Conservation (phyloP, 345 rosid genomes). For the Noccaea caerulescens region DNA sequence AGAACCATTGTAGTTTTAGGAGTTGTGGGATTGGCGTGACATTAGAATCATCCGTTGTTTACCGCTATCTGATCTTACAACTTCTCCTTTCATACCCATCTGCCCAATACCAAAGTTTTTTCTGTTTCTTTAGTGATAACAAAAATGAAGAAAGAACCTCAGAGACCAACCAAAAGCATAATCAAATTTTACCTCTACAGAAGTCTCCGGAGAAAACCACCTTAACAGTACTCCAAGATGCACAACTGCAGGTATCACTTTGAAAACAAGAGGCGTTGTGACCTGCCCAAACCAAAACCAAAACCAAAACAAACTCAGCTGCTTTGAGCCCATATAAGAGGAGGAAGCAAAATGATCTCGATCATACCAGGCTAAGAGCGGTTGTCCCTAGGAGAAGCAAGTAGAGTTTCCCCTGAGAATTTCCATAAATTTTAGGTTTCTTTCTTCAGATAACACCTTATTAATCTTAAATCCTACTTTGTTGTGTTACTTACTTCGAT, state of each 20-base stretch:
- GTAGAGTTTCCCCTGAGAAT: conserved; percentile 70
- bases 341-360: neutral
- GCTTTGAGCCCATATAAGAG: conserved; percentile 5
- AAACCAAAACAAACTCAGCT: conserved; percentile 18
- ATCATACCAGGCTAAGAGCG: conserved; percentile 77
- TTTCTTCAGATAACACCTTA: conserved; percentile 18
- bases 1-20: conserved; percentile 23
- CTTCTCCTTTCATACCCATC: conserved; percentile 50
- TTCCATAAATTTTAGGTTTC: conserved; percentile 4
- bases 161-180: conserved; percentile 9
- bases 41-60: conserved; percentile 43
- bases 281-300: conserved; percentile 42
- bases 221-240: conserved; percentile 52
- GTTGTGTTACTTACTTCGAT: conserved; percentile 65
- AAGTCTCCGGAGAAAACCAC: conserved; percentile 55
- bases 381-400: conserved; percentile 87
- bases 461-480: neutral
- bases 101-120: conserved; percentile 35
- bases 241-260: conserved; percentile 54
- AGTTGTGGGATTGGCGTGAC: conserved; percentile 41
- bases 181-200: conserved; percentile 45
- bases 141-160: conserved; percentile 13
- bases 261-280: conserved; percentile 59
- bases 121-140: neutral
- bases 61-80: conserved; percentile 45